Percentiles rank a stretch among this genome's conserved stretches.
phyloP scores from a whole-genome alignment of 2,329 filamentous ascomycete species.

The Ophiocordyceps australis region DNA sequence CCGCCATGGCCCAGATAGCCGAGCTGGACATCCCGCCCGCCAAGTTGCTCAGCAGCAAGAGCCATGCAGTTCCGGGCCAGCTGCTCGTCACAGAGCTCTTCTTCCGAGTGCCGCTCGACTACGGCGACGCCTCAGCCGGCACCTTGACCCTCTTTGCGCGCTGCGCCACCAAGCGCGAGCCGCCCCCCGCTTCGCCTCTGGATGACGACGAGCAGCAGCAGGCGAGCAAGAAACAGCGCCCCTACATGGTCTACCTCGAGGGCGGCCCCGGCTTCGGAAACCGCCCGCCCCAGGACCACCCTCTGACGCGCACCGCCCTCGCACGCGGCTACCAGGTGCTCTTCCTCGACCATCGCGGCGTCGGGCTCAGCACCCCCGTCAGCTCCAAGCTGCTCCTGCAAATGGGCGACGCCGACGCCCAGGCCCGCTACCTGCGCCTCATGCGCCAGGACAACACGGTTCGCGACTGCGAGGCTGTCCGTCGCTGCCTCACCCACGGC shows the following conservation, averaged over 20 bases:
- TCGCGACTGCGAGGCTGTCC: conserved; percentile 71
- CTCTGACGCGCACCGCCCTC: conserved; percentile 53
- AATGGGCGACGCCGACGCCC: conserved; percentile 26
- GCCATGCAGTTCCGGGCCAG: conserved; percentile 37
- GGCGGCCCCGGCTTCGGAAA: conserved; percentile 76
- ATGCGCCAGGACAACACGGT: conserved; percentile 89
- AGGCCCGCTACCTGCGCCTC: conserved; percentile 64
- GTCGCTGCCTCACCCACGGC: conserved; percentile 52
- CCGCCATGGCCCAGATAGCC: conserved; percentile 2
- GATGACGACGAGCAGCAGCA: conserved; percentile 4
- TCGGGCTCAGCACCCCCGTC: conserved; percentile 68
- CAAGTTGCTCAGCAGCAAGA: conserved; percentile 20
- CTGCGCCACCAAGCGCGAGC: conserved; percentile 48
- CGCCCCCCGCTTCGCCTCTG: conserved; percentile 31
- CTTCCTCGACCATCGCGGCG: conserved; percentile 80
- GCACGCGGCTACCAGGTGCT: conserved; percentile 72
- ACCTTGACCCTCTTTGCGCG: conserved; percentile 64
- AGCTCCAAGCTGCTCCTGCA: conserved; percentile 49
- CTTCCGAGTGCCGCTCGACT: conserved; percentile 75
- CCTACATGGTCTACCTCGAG: conserved; percentile 57
- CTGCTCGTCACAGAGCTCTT: conserved; percentile 64
- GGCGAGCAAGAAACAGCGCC: conserved; percentile 15
- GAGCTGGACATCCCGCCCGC: conserved; percentile 14
- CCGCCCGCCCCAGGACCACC: conserved; percentile 52
- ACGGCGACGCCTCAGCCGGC: conserved; percentile 39